Evolutionary conservation across 2,329 filamentous ascomycete species (phyloP), one percentile per base, ranked within the genome.

Genomic region (Fusarium irregulare): DNA sequence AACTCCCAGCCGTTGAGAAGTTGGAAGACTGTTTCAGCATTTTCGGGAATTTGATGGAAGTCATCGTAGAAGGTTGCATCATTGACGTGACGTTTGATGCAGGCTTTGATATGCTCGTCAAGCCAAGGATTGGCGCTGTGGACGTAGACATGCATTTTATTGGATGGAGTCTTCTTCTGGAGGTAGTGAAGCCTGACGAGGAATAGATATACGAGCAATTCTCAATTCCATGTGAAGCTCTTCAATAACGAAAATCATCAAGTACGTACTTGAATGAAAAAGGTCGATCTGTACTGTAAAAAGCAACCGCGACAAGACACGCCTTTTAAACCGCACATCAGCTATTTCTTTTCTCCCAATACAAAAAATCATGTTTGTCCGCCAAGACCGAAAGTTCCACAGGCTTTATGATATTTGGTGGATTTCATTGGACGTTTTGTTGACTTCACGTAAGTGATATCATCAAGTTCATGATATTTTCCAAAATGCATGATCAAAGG

Each of bases 1-100:
- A 81, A 63, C 16, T 73, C 74, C 76, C 77, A 80, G 8, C 79
- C 80, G 34, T 80, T 76, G 41, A 79, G 79, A 28, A 74, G 75
- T 37, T 81, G 78, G 20, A 80, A 78, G 2, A 76, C 63, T 0
- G 54, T 65, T 3, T 68, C 54, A 2, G 70, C 70, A 13, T 73
- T 57, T 1, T 58, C 13, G 0, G 78, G 79, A 7, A 81, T 72
- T 1, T 77, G 56, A 1, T 59, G 60, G 27, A 78, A 72, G 21
- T 76, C 60, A 11, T 80, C 58, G 46, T 78, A 48, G 37, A 76
- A 80, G 41, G 74, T 60, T 7, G 73, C 72, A 8, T 76, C 72
- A 0, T 76, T 76, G 0, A 77, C 72, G 25, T 80, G 76, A 2
- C 59, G 59, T 7, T 56, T 68, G 50, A 81, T 75, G 42, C 72